These are phyloP conservation scores for Pichia sorboxylosa DNA, from an alignment of 1,139 yeast species.

Conservation along the genomic window DNA sequence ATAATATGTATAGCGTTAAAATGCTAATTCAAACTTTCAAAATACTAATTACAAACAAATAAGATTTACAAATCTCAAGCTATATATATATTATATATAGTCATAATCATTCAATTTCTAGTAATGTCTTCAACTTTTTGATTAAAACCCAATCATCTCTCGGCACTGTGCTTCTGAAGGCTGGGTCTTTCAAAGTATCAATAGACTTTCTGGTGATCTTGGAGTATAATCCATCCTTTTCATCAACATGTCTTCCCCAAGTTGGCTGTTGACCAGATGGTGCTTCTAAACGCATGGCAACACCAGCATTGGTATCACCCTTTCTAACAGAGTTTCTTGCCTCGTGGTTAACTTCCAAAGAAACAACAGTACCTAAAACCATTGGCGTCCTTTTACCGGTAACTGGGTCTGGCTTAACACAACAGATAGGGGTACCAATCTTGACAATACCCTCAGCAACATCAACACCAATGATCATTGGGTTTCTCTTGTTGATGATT, in stretches of 20 bases:
- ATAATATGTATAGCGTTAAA: too few species aligned
- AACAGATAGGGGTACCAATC: slow-evolving; percentile 91
- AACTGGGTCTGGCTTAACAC: slow-evolving; percentile 78
- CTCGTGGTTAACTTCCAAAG: slow-evolving; percentile 92
- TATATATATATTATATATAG: too few species aligned
- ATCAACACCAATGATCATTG: slow-evolving; percentile 98
- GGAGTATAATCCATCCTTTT: slow-evolving; percentile 79
- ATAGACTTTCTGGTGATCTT: slow-evolving; percentile 79
- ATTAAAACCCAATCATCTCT: slow-evolving; percentile 92
- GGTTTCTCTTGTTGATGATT: slow-evolving; percentile 96
- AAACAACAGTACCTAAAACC: slow-evolving; percentile 73
- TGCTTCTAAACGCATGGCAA: slow-evolving; percentile 92
- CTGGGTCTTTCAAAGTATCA: slow-evolving; percentile 96
- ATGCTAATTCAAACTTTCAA: too few species aligned
- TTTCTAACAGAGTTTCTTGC: slow-evolving; percentile 69
- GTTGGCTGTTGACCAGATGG: slow-evolving; percentile 89
- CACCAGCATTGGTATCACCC: slow-evolving; percentile 96
- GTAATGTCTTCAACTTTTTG: slow-evolving; percentile 76
- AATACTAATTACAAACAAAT: too few species aligned
- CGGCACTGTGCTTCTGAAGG: slow-evolving; percentile 86
- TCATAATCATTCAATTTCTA: slow-evolving; percentile 39
- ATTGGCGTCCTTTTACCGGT: slow-evolving; percentile 66
- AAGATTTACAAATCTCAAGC: too few species aligned
- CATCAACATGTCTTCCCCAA: slow-evolving; percentile 99
- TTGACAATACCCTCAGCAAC: slow-evolving; percentile 84